A percentile compares a stretch with the other conserved stretches of the same genome.
Conservation (phyloP, 2,329 filamentous ascomycete genomes). For the Sporothrix globosa region DNA sequence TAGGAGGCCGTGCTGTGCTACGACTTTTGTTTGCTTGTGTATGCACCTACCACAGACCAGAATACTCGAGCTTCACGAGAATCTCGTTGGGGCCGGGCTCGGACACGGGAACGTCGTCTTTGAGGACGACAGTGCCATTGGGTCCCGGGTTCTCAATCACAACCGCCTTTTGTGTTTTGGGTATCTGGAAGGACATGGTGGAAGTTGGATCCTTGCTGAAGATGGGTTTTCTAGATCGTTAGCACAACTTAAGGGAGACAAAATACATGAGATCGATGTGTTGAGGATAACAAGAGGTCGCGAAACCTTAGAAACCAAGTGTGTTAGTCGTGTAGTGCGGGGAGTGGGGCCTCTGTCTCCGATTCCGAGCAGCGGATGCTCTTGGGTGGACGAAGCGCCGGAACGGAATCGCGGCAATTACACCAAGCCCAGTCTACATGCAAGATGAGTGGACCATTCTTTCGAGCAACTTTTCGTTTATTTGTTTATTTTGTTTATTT, state of each 20-base stretch:
- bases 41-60: slow-evolving; percentile 8
- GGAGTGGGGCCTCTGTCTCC: slow-evolving; percentile 5
- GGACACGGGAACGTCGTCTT: slow-evolving; percentile 1
- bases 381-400: not conserved
- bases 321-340: slow-evolving; percentile 13
- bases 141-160: slow-evolving; percentile 23
- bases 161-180: slow-evolving; percentile 4
- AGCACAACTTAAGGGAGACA: too few relatives aligned
- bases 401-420: slow-evolving; percentile 14
- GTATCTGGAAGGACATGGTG: not conserved
- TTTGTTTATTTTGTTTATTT: not conserved
- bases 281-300: too few relatives aligned
- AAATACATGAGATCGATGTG: not conserved
- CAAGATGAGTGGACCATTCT: too few relatives aligned
- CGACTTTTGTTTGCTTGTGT: not conserved
- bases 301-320: not conserved
- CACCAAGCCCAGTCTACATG: too few relatives aligned
- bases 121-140: not conserved
- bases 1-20: not conserved
- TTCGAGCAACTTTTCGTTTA: too few relatives aligned
- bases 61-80: slow-evolving; percentile 20
- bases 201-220: too few relatives aligned
- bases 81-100: slow-evolving; percentile 22
- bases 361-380: not conserved
- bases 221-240: too few relatives aligned